A percentile compares a stretch with the other conserved stretches of the same genome.
Evolutionary conservation across 176 grass and related monocot species (phyloP).

Genomic region (bread wheat (Triticum aestivum)): DNA sequence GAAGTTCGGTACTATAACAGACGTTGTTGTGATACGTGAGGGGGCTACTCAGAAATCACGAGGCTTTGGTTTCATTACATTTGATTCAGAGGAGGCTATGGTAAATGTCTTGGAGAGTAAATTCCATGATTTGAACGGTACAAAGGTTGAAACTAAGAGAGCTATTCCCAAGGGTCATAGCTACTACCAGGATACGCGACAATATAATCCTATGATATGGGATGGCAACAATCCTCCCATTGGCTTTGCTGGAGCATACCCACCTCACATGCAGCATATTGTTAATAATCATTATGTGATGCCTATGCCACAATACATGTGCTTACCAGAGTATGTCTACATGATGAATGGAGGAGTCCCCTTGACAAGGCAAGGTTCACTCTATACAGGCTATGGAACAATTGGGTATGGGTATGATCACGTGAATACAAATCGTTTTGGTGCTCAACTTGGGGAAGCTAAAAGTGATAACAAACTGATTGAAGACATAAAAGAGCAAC

Average conservation of each 20-base stretch:
- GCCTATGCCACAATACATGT: background rate
- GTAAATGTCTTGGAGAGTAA: slow-evolving; percentile 38
- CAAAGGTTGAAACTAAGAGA: slow-evolving; percentile 36
- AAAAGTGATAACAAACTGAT: background rate
- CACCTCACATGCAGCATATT: background rate
- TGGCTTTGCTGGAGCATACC: background rate
- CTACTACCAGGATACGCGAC: background rate
- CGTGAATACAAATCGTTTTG: background rate
- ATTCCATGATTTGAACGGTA: slow-evolving; percentile 58
- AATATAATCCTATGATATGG: background rate
- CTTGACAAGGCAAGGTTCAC: background rate
- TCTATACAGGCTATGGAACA: slow-evolving; percentile 1
- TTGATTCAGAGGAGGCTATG: slow-evolving; percentile 41
- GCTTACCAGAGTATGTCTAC: background rate
- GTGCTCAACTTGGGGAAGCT: background rate
- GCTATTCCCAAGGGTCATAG: slow-evolving; percentile 32
- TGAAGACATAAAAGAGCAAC: background rate
- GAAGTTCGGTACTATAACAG: slow-evolving; percentile 59
- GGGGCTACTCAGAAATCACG: slow-evolving; percentile 25
- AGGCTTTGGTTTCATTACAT: slow-evolving; percentile 74
- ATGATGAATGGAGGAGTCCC: background rate
- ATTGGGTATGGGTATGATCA: slow-evolving; percentile 6
- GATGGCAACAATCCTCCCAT: background rate
- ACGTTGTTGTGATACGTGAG: slow-evolving; percentile 45
- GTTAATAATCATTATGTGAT: background rate